These are phyloP conservation scores for Cystobasidium tubakii DNA, from an alignment of 768 basidiomycete genomes.

Conservation along the genomic window DNA sequence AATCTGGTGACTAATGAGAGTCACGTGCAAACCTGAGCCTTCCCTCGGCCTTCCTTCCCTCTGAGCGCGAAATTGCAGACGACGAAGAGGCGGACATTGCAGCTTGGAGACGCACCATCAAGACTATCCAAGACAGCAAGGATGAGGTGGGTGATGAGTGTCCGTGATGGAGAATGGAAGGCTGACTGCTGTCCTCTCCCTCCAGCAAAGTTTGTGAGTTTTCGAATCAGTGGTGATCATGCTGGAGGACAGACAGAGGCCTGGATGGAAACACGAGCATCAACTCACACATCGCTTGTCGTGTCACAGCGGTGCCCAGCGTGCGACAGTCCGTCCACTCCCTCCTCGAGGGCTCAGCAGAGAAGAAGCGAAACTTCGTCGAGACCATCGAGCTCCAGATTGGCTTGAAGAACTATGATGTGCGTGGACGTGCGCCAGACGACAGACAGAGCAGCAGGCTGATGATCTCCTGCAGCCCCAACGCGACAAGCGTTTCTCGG, in stretches of 20 bases:
- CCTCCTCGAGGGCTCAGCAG: slow-evolving; percentile 63
- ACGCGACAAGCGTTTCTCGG: slow-evolving; percentile 99
- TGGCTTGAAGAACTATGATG: slow-evolving; percentile 89
- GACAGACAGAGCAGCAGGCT: neutral
- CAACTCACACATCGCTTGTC: neutral
- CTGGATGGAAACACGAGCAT: neutral
- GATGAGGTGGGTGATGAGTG: neutral
- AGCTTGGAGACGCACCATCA: neutral
- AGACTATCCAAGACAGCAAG: neutral
- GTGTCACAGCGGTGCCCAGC: slow-evolving; percentile 53
- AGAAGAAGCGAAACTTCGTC: slow-evolving; percentile 85
- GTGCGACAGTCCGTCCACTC: slow-evolving; percentile 97
- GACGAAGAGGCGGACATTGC: neutral
- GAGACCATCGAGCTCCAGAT: slow-evolving; percentile 96
- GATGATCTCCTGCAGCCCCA: slow-evolving; percentile 62
- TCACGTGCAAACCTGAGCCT: neutral
- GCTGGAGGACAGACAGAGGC: neutral
- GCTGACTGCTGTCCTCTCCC: neutral
- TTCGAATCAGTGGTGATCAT: neutral
- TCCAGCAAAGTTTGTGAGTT: slow-evolving; percentile 32
- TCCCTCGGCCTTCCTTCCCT: neutral
- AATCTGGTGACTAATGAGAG: neutral
- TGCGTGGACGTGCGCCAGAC: neutral
- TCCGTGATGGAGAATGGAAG: neutral
- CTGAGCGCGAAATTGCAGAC: neutral